These are phyloP conservation scores for Polygonum maritimum DNA, from an alignment of 148 eudicot genomes.

Conservation along the genomic window DNA sequence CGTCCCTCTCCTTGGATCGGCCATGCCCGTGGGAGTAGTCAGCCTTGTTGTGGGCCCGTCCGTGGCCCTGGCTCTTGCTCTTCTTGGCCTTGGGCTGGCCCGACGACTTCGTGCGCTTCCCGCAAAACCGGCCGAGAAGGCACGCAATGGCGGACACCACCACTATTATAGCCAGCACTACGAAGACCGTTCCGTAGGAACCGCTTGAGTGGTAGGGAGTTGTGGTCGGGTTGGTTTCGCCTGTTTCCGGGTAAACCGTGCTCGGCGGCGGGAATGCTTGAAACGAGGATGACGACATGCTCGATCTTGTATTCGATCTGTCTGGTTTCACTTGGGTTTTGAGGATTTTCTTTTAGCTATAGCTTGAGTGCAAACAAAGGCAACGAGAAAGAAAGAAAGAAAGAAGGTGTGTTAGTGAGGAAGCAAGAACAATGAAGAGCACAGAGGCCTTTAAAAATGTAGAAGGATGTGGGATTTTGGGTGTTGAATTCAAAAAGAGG, in stretches of 20 bases:
- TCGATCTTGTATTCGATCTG: not conserved
- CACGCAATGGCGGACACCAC: slow-evolving; percentile 63
- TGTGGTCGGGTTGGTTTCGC: not conserved
- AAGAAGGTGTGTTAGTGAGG: not conserved
- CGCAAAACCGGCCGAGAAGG: slow-evolving; percentile 57
- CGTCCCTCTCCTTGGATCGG: not conserved
- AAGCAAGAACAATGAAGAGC: not conserved
- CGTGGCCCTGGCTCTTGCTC: not conserved
- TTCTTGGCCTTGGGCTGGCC: slow-evolving; percentile 20
- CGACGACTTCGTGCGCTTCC: slow-evolving; percentile 22
- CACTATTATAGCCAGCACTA: slow-evolving; percentile 58
- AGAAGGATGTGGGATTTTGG: no score
- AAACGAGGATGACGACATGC: slow-evolving; percentile 21
- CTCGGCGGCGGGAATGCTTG: slow-evolving; percentile 27
- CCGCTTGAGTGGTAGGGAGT: slow-evolving; percentile 40
- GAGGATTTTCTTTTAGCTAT: not conserved
- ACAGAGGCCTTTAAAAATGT: slow-evolving; percentile 1
- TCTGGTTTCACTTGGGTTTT: not conserved
- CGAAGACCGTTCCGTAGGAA: slow-evolving; percentile 66
- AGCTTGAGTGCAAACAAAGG: not conserved
- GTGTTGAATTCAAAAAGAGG: slow-evolving; percentile 8
- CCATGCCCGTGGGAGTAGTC: not conserved
- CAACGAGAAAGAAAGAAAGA: not conserved
- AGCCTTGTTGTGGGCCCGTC: slow-evolving; percentile 1
- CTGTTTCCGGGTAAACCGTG: slow-evolving; percentile 37